A percentile compares a stretch with the other conserved stretches of the same genome.
Evolutionary conservation across 768 basidiomycete species (phyloP).

Genomic region (Collybiopsis luxurians): DNA sequence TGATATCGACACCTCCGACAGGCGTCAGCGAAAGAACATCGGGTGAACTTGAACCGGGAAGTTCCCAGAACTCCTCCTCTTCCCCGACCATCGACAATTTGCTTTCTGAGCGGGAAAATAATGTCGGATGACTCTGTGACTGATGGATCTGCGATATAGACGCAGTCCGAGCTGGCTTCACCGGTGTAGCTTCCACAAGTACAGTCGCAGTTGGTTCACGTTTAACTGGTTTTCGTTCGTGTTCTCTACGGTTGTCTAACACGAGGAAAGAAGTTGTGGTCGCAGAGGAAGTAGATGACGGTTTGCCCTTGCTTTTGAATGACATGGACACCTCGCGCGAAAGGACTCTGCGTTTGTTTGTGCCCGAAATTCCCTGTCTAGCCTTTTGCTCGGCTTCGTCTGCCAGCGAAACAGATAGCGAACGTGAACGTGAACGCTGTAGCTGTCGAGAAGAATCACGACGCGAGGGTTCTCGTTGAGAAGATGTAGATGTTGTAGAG

Average conservation of each 20-base stretch:
- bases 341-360: constrained; percentile 49
- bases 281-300: background rate
- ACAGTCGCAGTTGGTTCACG: constrained; percentile 13
- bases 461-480: background rate
- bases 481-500: constrained; percentile 2
- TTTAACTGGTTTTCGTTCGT: constrained; percentile 3
- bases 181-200: constrained; percentile 58
- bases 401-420: constrained; percentile 68
- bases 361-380: constrained; percentile 27
- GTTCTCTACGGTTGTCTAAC: constrained; percentile 14
- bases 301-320: constrained; percentile 13
- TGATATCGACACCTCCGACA: background rate
- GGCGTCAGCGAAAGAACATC: constrained; percentile 32
- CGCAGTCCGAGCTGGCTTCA: constrained; percentile 29
- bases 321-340: constrained; percentile 79
- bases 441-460: constrained; percentile 12
- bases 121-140: background rate
- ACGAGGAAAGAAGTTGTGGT: constrained; percentile 14
- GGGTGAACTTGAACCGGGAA: constrained; percentile 38
- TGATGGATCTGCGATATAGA: constrained; percentile 9
- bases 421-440: constrained; percentile 49
- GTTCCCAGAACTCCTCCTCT: constrained; percentile 38
- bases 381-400: constrained; percentile 51
- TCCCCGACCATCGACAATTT: constrained; percentile 19
- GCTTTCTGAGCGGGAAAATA: background rate